Conservation (phyloP, 2,329 filamentous ascomycete species). For the Zarea fungicola region DNA sequence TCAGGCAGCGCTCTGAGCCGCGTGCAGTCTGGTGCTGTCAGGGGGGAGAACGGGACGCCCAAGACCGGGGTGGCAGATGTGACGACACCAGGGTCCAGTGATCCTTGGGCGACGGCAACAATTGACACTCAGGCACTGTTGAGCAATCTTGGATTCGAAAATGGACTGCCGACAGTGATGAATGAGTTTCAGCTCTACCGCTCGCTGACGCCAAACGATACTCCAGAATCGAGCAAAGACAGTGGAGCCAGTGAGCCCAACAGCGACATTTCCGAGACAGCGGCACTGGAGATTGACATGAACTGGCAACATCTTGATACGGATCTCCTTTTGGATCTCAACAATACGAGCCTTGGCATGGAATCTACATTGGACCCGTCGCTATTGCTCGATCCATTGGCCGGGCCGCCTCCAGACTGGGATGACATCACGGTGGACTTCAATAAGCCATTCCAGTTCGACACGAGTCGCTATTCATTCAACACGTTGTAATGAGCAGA, state of each 20-base stretch:
- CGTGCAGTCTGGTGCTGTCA: conserved; percentile 24
- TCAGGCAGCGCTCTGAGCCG: conserved; percentile 43
- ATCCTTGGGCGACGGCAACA: conserved; percentile 37
- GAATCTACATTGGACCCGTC: conserved; percentile 23
- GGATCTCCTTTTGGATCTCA: conserved; percentile 40
- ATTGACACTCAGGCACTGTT: conserved; percentile 45
- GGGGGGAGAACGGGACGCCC: conserved; percentile 23
- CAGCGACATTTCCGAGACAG: conserved; percentile 55
- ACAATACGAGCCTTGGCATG: conserved; percentile 26
- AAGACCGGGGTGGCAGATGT: conserved; percentile 19
- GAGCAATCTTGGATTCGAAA: conserved; percentile 30
- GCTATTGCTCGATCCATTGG: conserved; percentile 22
- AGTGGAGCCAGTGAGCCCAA: conserved; percentile 54
- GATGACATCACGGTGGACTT: conserved; percentile 48
- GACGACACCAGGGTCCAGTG: conserved; percentile 12
- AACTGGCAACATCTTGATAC: conserved; percentile 46
- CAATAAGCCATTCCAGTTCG: conserved; percentile 48
- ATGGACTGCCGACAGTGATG: conserved; percentile 39
- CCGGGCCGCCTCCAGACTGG: conserved; percentile 33
- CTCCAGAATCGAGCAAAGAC: conserved; percentile 60
- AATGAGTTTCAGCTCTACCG: conserved; percentile 50
- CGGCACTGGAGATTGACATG: conserved; percentile 48
- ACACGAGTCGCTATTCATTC: conserved; percentile 36
- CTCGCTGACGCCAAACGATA: conserved; percentile 56
- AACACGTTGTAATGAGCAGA: conserved; percentile 15